These are phyloP conservation scores for Lepidium aucheri DNA, from an alignment of 345 rosid species.

Conservation along the genomic window DNA sequence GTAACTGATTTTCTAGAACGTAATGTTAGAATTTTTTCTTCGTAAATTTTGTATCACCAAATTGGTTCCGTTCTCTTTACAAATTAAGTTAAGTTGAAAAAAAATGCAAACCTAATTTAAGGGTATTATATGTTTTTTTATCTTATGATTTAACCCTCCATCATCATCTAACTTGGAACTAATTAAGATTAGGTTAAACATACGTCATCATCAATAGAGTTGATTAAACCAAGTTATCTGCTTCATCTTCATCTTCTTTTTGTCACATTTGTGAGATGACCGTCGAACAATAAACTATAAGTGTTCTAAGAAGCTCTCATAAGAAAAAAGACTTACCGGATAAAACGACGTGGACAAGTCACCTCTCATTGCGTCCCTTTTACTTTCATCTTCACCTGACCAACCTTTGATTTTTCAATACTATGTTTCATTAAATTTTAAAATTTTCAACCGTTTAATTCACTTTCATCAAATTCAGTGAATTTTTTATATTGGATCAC, in stretches of 20 bases:
- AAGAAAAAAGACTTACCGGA: neutral
- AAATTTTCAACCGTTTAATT: neutral
- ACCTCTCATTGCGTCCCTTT: conserved; percentile 27
- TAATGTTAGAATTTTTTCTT: too few species aligned
- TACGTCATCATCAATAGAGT: conserved; percentile 10
- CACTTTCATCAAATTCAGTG: neutral
- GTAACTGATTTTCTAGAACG: too few species aligned
- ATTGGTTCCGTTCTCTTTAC: too few species aligned
- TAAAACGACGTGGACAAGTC: conserved; percentile 26
- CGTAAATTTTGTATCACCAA: too few species aligned
- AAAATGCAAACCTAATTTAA: neutral
- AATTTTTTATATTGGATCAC: neutral
- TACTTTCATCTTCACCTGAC: conserved; percentile 24
- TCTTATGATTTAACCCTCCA: neutral
- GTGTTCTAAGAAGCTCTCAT: neutral
- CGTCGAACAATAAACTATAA: neutral
- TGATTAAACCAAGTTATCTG: conserved; percentile 12
- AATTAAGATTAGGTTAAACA: conserved; percentile 10
- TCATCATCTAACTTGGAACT: neutral
- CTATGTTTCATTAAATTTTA: neutral
- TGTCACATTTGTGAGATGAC: conserved; percentile 24
- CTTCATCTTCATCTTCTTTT: neutral
- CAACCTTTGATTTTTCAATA: conserved; percentile 14
- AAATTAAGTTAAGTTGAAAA: too few species aligned
- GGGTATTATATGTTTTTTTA: neutral